Conservation (phyloP, 805 yeast genomes). For the Myxozyma neotropica region DNA sequence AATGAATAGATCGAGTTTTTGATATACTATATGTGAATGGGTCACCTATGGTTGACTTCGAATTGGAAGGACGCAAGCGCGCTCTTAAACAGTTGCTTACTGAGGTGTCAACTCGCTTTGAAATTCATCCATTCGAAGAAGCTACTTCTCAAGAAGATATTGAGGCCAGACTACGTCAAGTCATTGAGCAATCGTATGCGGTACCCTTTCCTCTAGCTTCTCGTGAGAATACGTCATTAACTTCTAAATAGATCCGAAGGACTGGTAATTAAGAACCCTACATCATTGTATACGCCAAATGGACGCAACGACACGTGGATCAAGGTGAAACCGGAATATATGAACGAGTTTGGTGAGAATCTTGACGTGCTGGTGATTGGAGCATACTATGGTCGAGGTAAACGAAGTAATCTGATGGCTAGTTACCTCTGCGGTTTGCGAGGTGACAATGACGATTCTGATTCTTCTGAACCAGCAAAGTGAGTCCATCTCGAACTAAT, state of each 20-base stretch:
- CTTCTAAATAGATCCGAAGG: constrained; percentile 66
- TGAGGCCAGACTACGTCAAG: constrained; percentile 55
- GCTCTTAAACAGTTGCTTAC: constrained; percentile 51
- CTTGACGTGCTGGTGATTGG: constrained; percentile 82
- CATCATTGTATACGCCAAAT: constrained; percentile 62
- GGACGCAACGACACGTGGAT: constrained; percentile 71
- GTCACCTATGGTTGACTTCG: constrained; percentile 54
- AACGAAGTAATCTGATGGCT: constrained; percentile 44
- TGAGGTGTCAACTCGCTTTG: constrained; percentile 34
- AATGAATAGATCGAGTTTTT: constrained; percentile 51
- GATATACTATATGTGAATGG: constrained; percentile 78
- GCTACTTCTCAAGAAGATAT: constrained; percentile 57
- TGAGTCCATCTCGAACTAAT: neutral
- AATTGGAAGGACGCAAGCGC: constrained; percentile 59
- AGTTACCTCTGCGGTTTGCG: constrained; percentile 75
- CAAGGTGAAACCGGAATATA: constrained; percentile 88
- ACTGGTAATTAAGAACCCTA: constrained; percentile 67
- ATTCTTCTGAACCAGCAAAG: constrained; percentile 43
- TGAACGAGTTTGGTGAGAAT: constrained; percentile 83
- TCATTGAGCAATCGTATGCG: constrained; percentile 48
- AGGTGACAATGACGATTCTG: constrained; percentile 43
- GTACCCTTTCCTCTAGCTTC: neutral
- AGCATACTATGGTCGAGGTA: constrained; percentile 68
- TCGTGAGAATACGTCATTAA: neutral
- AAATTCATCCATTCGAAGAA: constrained; percentile 39